Conservation (phyloP, 768 basidiomycete species). For the Cystofilobasidium bisporidii region DNA sequence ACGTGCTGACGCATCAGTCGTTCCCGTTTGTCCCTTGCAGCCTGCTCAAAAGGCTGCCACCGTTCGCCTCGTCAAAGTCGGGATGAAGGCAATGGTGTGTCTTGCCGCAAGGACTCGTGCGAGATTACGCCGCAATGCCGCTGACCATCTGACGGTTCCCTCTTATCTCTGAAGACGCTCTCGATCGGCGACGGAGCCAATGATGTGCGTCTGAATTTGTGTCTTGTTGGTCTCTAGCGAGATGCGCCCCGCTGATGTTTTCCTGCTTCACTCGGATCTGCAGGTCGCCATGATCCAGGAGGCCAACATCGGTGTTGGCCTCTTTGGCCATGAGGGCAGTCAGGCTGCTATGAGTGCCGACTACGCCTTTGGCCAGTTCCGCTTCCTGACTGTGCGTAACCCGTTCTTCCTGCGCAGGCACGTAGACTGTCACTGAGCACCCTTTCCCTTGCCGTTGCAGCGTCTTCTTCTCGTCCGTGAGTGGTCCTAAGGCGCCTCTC, state of each 20-base stretch:
- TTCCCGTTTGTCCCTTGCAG: background rate
- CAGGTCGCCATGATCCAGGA: conserved; percentile 98
- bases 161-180: conserved; percentile 61
- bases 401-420: too few species aligned
- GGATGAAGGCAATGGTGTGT: conserved; percentile 4
- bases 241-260: too few species aligned
- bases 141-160: background rate
- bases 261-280: background rate
- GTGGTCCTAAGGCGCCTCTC: background rate
- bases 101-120: background rate
- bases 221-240: too few species aligned
- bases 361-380: conserved; percentile 95
- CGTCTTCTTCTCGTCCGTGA: conserved; percentile 20
- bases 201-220: conserved; percentile 36
- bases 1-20: background rate
- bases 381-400: conserved; percentile 62
- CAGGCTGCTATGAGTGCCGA: conserved; percentile 99
- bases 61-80: conserved; percentile 64
- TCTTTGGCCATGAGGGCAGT: conserved; percentile 88
- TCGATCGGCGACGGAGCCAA: conserved; percentile 94
- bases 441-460: background rate
- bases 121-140: too few species aligned
- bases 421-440: background rate
- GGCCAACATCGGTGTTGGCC: conserved; percentile 92
- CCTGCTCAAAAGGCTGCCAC: conserved; percentile 97